Conservation (phyloP, 148 eudicot genomes). For the Heliamphora exappendiculata region DNA sequence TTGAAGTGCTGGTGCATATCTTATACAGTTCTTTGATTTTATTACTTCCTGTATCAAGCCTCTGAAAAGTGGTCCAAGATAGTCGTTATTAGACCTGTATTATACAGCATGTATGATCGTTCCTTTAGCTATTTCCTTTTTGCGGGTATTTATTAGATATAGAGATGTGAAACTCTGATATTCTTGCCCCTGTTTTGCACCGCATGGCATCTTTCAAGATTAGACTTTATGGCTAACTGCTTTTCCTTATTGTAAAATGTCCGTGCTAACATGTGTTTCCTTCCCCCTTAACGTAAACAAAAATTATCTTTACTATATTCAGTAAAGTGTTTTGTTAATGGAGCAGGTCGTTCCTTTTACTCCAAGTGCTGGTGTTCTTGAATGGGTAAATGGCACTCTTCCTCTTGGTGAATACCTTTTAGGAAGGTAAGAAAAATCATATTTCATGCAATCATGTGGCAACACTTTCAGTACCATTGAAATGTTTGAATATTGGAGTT, state of each 20-base stretch:
- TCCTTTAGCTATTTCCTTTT: not conserved
- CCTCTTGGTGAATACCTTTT: constrained; percentile 94
- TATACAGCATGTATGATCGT: not conserved
- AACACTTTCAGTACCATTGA: not conserved
- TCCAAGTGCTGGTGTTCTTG: constrained; percentile 98
- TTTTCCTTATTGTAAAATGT: not conserved
- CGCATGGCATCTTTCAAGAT: not conserved
- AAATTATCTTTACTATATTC: not conserved
- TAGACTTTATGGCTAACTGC: constrained; percentile 1
- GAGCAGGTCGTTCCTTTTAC: constrained; percentile 94
- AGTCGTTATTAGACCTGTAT: too few relatives aligned
- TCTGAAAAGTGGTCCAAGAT: too few relatives aligned
- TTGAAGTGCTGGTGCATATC: not conserved
- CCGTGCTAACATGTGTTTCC: not conserved
- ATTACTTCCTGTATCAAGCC: not conserved
- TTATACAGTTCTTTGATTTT: not conserved
- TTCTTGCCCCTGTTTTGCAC: constrained; percentile 1
- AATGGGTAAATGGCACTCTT: constrained; percentile 97
- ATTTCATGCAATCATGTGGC: constrained; percentile 5
- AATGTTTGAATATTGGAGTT: constrained; percentile 3
- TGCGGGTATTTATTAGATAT: not conserved
- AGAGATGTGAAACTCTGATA: not conserved
- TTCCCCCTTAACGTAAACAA: not conserved
- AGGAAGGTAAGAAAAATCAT: constrained; percentile 60
- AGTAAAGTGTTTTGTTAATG: not conserved